Evolutionary conservation across 805 yeast genomes (phyloP), one percentile per base, ranked within the genome.

Genomic region (Candida nemodendra): DNA sequence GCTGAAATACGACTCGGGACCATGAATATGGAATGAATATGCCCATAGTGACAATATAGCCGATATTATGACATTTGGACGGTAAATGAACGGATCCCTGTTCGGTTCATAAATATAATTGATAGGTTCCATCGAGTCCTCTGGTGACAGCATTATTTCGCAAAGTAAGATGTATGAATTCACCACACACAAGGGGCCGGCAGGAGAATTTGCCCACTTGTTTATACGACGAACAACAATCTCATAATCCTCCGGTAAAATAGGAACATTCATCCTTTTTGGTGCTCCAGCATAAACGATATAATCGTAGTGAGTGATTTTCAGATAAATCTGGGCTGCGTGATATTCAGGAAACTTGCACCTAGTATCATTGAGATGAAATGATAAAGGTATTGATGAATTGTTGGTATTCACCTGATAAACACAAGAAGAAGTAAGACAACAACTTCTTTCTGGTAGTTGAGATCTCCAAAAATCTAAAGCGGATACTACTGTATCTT

Each of bases 201-300:
- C 61, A 2, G 52, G 27, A 9, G 68, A 59, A 3, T 47, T 49
- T 3, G 78, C 65, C 79, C 84, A 76, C 38, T 64, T 69, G 22
- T 59, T 58, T 16, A 82, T 65, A 47, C 78, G 66, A 9, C 58
- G 57, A 5, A 65, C 66, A 4, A 74, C 78, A 3, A 65, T 53
- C 13, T 70, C 70, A 52, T 71, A 78, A 46, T 81, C 85, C 4
- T 68, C 61, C 4, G 59, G 61, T 9, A 74, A 69, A 12, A 80
- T 72, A n/a, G 65, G 65, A 18, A 78, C 84, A 50, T 77, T 82
- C 78, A 81, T 77, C 47, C 86, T 71, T 50, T 79, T 74, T 0
- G 90, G 90, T 2, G 86, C 81, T 0, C 95, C 95, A 2, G 89
- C 79, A 54, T 68, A 83, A 4, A 83, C 79, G 39, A 84, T 82